Evolutionary conservation across 352 stramenopile species (phyloP).

Genomic region (Globisporangium polare): DNA sequence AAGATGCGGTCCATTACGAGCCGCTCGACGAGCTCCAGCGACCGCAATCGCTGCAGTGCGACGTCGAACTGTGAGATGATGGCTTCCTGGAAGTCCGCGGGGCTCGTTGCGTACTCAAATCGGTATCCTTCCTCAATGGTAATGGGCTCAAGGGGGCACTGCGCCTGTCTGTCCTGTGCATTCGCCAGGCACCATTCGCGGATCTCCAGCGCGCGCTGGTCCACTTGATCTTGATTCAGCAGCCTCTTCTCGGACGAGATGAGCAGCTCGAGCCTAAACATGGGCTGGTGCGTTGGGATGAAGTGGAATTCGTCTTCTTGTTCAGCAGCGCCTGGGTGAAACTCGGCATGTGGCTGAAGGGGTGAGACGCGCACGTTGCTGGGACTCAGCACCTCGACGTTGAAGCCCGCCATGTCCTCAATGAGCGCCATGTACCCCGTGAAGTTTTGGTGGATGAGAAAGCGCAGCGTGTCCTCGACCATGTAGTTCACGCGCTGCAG

Average conservation of each 20-base stretch:
- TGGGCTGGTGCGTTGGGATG: constrained; percentile 41
- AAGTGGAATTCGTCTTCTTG: background rate
- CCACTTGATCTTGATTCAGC: constrained; percentile 56
- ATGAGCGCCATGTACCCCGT: constrained; percentile 61
- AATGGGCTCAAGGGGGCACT: constrained; percentile 58
- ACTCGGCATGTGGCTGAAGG: background rate
- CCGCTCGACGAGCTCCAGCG: constrained; percentile 88
- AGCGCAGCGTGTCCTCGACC: constrained; percentile 63
- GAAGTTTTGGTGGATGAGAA: constrained; percentile 68
- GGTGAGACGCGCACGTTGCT: constrained; percentile 37
- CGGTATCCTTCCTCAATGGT: constrained; percentile 36
- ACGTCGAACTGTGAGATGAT: constrained; percentile 80
- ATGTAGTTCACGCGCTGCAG: constrained; percentile 83
- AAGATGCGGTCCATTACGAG: constrained; percentile 95
- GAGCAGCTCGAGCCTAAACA: constrained; percentile 72
- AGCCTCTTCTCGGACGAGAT: constrained; percentile 50
- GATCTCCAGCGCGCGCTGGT: constrained; percentile 51
- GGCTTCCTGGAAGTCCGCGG: constrained; percentile 62
- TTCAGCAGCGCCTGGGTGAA: background rate
- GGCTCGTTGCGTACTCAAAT: constrained; percentile 79
- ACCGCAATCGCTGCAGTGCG: constrained; percentile 72
- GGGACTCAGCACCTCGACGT: constrained; percentile 44
- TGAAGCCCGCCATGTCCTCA: constrained; percentile 60
- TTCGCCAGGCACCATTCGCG: constrained; percentile 57
- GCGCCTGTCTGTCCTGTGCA: constrained; percentile 37